Evolutionary conservation across 768 basidiomycete genomes (phyloP).

Genomic region (Mycena galericulata): DNA sequence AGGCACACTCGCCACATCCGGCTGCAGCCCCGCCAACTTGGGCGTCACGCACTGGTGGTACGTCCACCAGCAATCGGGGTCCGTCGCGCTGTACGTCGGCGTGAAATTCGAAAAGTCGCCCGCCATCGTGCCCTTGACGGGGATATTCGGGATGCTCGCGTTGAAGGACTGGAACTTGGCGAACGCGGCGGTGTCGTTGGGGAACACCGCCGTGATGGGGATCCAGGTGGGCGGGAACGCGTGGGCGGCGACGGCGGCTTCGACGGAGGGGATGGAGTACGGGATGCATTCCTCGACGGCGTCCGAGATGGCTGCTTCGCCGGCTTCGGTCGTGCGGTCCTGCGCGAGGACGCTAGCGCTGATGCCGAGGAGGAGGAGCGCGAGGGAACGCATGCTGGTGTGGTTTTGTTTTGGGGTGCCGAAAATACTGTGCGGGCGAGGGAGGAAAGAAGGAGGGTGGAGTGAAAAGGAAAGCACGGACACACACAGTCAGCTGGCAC

Average conservation of each 20-base stretch:
- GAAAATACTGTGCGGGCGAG: too few relatives aligned
- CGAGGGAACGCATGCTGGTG: neutral
- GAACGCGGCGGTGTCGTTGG: conserved; percentile 13
- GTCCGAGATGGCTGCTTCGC: neutral
- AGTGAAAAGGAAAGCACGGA: too few relatives aligned
- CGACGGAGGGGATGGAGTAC: conserved; percentile 25
- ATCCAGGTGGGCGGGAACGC: conserved; percentile 27
- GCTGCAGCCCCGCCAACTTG: conserved; percentile 42
- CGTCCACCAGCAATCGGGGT: conserved; percentile 54
- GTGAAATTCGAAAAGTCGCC: conserved; percentile 13
- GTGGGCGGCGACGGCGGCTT: neutral
- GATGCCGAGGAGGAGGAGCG: neutral
- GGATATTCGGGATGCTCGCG: conserved; percentile 19
- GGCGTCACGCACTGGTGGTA: conserved; percentile 45
- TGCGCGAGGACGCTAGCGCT: too few relatives aligned
- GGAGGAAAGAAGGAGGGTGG: too few relatives aligned
- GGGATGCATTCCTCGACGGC: conserved; percentile 5
- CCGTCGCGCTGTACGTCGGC: conserved; percentile 40
- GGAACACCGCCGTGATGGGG: neutral
- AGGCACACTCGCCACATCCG: conserved; percentile 43
- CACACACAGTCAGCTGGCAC: too few relatives aligned
- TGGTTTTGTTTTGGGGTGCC: too few relatives aligned
- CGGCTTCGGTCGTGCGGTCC: too few relatives aligned
- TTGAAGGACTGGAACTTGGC: conserved; percentile 20
- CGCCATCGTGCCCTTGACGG: conserved; percentile 12